Percentiles rank a stretch among this genome's conserved stretches.
phyloP scores from a whole-genome alignment of 108 stramenopile species.

The Skeletonema marinoi region DNA sequence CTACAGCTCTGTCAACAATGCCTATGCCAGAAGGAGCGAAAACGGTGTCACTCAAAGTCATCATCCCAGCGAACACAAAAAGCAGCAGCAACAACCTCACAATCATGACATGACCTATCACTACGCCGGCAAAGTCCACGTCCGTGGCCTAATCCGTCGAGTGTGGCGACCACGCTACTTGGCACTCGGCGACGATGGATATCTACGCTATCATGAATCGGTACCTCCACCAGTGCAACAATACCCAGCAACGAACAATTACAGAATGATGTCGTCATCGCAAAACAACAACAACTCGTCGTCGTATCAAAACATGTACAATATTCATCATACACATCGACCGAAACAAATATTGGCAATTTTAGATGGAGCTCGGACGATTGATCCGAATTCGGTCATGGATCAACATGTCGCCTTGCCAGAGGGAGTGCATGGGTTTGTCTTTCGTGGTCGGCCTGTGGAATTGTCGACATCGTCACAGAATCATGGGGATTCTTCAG shows the following conservation, averaged over 20 bases:
- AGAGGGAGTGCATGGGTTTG: slow-evolving; percentile 72
- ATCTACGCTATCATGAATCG: slow-evolving; percentile 85
- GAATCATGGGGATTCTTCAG: background rate
- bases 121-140: slow-evolving; percentile 72
- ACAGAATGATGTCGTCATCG: slow-evolving; percentile 21
- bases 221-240: slow-evolving; percentile 35
- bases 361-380: slow-evolving; percentile 67
- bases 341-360: slow-evolving; percentile 47
- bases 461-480: slow-evolving; percentile 5
- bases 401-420: slow-evolving; percentile 88
- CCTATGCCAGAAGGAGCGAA: background rate
- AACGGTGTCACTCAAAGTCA: background rate
- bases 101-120: slow-evolving; percentile 37
- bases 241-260: slow-evolving; percentile 8
- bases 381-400: slow-evolving; percentile 76
- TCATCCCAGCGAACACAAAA: background rate
- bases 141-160: slow-evolving; percentile 83
- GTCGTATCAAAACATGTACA: slow-evolving; percentile 24
- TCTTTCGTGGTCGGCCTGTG: slow-evolving; percentile 75
- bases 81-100: background rate
- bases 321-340: slow-evolving; percentile 53
- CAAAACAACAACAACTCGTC: slow-evolving; percentile 11
- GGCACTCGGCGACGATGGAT: slow-evolving; percentile 72
- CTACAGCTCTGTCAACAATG: slow-evolving; percentile 1
- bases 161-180: slow-evolving; percentile 89